Conservation (phyloP, 177 flowering plant genomes). For the Vitis hybrid region DNA sequence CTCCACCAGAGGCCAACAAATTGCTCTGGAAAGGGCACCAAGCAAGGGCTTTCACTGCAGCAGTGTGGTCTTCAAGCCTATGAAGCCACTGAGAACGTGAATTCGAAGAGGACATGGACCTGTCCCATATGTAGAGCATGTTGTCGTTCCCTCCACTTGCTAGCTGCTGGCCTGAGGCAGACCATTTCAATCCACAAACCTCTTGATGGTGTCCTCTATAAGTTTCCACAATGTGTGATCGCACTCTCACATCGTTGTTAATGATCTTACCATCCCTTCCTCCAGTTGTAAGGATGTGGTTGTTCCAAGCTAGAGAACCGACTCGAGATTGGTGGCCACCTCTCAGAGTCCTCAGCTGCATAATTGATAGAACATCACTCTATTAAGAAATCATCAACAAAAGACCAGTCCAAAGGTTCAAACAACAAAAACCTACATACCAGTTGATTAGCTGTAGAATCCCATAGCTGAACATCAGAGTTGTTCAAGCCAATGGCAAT, state of each 20-base stretch:
- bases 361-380: neutral
- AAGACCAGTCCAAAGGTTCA: neutral
- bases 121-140: conserved; percentile 71
- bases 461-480: conserved; percentile 78
- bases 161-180: conserved; percentile 73
- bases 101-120: conserved; percentile 46
- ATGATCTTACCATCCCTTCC: conserved; percentile 66
- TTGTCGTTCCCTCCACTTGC: conserved; percentile 89
- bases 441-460: conserved; percentile 47
- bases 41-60: conserved; percentile 82
- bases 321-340: conserved; percentile 65
- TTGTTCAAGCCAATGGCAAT: conserved; percentile 72
- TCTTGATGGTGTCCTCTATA: conserved; percentile 74
- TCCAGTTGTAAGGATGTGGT: conserved; percentile 68
- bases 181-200: conserved; percentile 86
- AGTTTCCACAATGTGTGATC: conserved; percentile 63
- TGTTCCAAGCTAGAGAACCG: conserved; percentile 74
- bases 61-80: conserved; percentile 69
- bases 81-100: conserved; percentile 68
- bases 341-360: conserved; percentile 64
- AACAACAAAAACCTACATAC: conserved; percentile 14
- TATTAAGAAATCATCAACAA: neutral
- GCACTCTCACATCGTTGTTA: conserved; percentile 74
- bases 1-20: conserved; percentile 81
- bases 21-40: conserved; percentile 91